Evolutionary conservation across 2,329 filamentous ascomycete genomes (phyloP), one percentile per base, ranked within the genome.

Genomic region (Beauveria sp.): DNA sequence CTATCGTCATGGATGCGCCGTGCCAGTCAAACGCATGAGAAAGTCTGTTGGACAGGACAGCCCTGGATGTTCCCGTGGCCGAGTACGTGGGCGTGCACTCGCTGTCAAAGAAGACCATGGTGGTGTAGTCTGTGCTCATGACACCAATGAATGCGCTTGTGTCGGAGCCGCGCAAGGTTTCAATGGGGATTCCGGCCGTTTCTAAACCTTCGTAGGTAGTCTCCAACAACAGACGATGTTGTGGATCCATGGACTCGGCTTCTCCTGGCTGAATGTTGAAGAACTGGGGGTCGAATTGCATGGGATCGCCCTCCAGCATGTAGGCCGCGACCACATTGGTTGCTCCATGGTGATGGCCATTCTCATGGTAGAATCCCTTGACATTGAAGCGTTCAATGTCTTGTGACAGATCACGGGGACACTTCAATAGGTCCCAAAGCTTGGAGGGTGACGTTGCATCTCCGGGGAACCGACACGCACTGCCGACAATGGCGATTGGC

Each of bases 1-100:
- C 77, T 3, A 76, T 72, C 0, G 79, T 80, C 64, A 80, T 76
- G 61, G 76, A 80, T 0, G 79, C 78, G 1, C 81, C 80, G 47
- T 73, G 71, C 59, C 83, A 71, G 63, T 83, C 78, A 64, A 81
- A 82, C 68, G 78, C 79, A 64, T 82, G 78, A 1, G 79, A 81
- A 14, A 83, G 70, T 48, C 80, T 70, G 66, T 82, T 82, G 0
- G 78, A 78, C 3, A 55, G 20, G 7, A 55, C 55, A 55, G 75
- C 72, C 26, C 71, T 22, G 3, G 55, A 52, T 7, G 44, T 48
- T 7, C 61, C 61, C 5, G 61, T 62, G 6, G 51, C 55, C 8
- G 24, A 34, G n/a, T 62, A 62, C 3, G 41, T 59, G 2, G 61
- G 61, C 14, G 47, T 37, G 18, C 30, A 55, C 28, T 60, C 55